These are phyloP conservation scores for Leishmania major DNA, from an alignment of 208 protist species.

Conservation along the genomic window DNA sequence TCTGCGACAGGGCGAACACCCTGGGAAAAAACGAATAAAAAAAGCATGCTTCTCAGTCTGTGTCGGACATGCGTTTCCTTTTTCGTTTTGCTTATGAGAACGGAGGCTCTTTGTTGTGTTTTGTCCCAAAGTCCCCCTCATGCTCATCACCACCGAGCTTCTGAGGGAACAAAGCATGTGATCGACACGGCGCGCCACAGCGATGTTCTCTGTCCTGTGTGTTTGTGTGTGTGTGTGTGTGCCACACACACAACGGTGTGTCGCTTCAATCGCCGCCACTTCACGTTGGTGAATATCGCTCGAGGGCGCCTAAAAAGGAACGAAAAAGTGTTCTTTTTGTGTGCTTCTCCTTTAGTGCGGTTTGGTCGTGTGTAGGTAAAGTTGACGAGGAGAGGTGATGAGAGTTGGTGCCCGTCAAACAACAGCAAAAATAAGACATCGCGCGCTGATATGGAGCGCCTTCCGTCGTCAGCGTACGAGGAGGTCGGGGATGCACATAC, in stretches of 20 bases:
- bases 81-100: no score
- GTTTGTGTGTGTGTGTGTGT: neutral
- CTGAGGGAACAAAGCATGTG: neutral
- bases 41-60: no score
- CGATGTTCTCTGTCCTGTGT: no score
- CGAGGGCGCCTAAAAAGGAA: neutral
- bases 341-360: neutral
- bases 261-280: neutral
- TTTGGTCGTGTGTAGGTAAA: neutral
- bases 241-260: neutral
- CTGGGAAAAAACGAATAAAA: no score
- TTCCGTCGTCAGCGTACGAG: neutral
- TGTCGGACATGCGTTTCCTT: no score
- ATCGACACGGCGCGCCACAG: neutral
- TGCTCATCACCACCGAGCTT: no score
- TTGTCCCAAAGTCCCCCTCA: no score
- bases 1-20: no score
- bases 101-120: no score
- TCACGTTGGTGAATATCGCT: neutral
- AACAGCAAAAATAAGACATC: neutral
- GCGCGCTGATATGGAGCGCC: neutral
- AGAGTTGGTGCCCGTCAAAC: neutral
- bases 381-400: neutral
- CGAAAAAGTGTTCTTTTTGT: neutral
- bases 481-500: neutral